These are phyloP conservation scores for Pseudofabraea citricarpa DNA, from an alignment of 2,329 filamentous ascomycete species.

Conservation along the genomic window DNA sequence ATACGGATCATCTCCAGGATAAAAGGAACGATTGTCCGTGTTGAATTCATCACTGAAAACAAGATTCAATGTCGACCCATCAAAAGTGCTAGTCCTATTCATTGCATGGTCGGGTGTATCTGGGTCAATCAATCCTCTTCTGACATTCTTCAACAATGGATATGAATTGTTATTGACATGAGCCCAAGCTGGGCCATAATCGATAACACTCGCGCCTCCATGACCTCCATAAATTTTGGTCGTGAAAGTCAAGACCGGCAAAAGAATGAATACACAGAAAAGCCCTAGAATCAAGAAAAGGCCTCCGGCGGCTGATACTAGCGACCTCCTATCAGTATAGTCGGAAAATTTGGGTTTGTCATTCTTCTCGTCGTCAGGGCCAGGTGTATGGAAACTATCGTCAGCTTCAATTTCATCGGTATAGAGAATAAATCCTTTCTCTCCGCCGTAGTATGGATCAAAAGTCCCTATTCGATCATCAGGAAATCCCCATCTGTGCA, in stretches of 20 bases:
- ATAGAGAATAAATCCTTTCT: slow-evolving; percentile 35
- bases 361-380: slow-evolving; percentile 39
- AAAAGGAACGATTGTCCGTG: slow-evolving; percentile 45
- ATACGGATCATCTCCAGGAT: slow-evolving; percentile 51
- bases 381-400: slow-evolving; percentile 49
- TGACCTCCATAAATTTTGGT: slow-evolving; percentile 15
- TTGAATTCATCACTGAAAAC: slow-evolving; percentile 56
- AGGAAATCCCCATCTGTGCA: slow-evolving; percentile 34
- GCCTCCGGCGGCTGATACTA: slow-evolving; percentile 31
- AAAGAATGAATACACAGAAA: slow-evolving; percentile 42
- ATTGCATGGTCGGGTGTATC: slow-evolving; percentile 42
- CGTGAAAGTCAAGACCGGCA: slow-evolving; percentile 44
- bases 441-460: slow-evolving; percentile 34
- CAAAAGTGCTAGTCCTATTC: slow-evolving; percentile 36
- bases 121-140: slow-evolving; percentile 44
- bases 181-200: slow-evolving; percentile 32
- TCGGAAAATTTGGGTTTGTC: slow-evolving; percentile 37
- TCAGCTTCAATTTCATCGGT: slow-evolving; percentile 46
- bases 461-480: slow-evolving; percentile 43
- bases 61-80: slow-evolving; percentile 39
- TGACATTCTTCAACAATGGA: slow-evolving; percentile 41
- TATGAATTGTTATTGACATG: slow-evolving; percentile 42
- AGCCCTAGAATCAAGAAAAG: slow-evolving; percentile 42
- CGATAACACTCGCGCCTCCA: not conserved
- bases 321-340: slow-evolving; percentile 37